Evolutionary conservation across 805 yeast species (phyloP).

Genomic region (Ogataea ramenticola): DNA sequence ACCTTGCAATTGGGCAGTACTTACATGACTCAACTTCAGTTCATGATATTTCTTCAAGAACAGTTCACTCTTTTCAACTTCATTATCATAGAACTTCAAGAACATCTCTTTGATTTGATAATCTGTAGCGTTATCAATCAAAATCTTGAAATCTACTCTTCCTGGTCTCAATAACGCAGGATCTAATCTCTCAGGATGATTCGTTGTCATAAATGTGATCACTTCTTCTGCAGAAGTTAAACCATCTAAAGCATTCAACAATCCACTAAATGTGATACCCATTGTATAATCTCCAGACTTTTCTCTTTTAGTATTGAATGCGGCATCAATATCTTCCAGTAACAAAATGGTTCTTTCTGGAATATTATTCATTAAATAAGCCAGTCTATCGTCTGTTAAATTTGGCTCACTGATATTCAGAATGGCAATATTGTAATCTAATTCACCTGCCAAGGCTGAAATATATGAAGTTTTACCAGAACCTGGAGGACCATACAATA

Average conservation of each 20-base stretch:
- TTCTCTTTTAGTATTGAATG: conserved; percentile 67
- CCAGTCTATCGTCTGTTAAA: conserved; percentile 88
- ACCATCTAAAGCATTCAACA: conserved; percentile 91
- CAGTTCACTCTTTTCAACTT: conserved; percentile 42
- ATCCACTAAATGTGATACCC: conserved; percentile 93
- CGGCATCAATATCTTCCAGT: conserved; percentile 93
- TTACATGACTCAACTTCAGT: conserved; percentile 47
- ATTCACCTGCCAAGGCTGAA: conserved; percentile 93
- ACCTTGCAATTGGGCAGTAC: conserved; percentile 95
- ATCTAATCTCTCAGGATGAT: conserved; percentile 90
- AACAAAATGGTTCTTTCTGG: conserved; percentile 83
- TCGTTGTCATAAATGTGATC: conserved; percentile 95
- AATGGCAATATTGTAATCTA: conserved; percentile 93
- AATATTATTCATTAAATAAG: conserved; percentile 92
- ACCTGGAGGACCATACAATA: conserved; percentile 96
- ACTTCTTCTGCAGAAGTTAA: conserved; percentile 97
- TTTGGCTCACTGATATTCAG: conserved; percentile 85
- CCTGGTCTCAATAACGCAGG: conserved; percentile 95
- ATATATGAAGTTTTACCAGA: conserved; percentile 94
- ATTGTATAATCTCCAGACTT: conserved; percentile 49
- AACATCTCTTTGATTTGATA: conserved; percentile 82
- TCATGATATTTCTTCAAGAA: conserved; percentile 40
- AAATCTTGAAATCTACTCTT: conserved; percentile 76
- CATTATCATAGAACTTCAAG: conserved; percentile 71
- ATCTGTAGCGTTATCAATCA: conserved; percentile 81